Percentiles rank a stretch among this genome's conserved stretches.
Conservation (phyloP, 1,284 basidiomycete genomes). For the Trichosporon inkin region DNA sequence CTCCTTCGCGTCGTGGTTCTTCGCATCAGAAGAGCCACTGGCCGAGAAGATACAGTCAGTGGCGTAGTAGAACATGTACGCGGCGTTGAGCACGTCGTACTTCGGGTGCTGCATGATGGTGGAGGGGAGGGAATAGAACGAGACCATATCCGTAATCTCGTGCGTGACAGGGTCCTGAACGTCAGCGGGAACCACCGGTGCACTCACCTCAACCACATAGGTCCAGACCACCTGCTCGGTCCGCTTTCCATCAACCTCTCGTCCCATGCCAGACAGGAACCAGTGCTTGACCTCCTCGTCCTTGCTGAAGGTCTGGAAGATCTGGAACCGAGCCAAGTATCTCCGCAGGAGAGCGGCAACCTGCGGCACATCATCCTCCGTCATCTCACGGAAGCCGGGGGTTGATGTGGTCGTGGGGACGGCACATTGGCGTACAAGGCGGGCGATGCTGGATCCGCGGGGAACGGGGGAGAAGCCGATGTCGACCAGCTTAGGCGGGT, state of each 20-base stretch:
- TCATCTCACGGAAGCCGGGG: slow-evolving; percentile 82
- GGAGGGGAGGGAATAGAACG: slow-evolving; percentile 94
- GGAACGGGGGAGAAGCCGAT: slow-evolving; percentile 85
- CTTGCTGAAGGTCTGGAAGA: slow-evolving; percentile 67
- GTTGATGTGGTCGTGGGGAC: slow-evolving; percentile 55
- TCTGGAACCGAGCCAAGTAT: slow-evolving; percentile 83
- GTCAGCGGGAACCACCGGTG: not conserved
- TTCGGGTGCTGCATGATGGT: slow-evolving; percentile 54
- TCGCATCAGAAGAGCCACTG: slow-evolving; percentile 34
- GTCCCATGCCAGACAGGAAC: slow-evolving; percentile 78
- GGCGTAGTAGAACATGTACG: slow-evolving; percentile 58
- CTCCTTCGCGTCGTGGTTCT: slow-evolving; percentile 55
- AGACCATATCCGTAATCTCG: slow-evolving; percentile 89
- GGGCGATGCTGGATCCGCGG: slow-evolving; percentile 75
- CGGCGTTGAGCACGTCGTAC: slow-evolving; percentile 53
- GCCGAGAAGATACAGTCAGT: slow-evolving; percentile 41
- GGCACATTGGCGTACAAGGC: slow-evolving; percentile 72
- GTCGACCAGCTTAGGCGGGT: slow-evolving; percentile 87
- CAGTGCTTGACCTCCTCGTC: slow-evolving; percentile 82
- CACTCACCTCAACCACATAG: slow-evolving; percentile 85
- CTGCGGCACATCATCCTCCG: slow-evolving; percentile 67
- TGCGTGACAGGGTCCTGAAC: slow-evolving; percentile 71
- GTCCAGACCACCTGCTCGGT: slow-evolving; percentile 88
- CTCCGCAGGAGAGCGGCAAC: slow-evolving; percentile 70
- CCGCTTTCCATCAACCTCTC: slow-evolving; percentile 58